Conservation (phyloP, 306 rosid species). For the Spatholobus suberectus region DNA sequence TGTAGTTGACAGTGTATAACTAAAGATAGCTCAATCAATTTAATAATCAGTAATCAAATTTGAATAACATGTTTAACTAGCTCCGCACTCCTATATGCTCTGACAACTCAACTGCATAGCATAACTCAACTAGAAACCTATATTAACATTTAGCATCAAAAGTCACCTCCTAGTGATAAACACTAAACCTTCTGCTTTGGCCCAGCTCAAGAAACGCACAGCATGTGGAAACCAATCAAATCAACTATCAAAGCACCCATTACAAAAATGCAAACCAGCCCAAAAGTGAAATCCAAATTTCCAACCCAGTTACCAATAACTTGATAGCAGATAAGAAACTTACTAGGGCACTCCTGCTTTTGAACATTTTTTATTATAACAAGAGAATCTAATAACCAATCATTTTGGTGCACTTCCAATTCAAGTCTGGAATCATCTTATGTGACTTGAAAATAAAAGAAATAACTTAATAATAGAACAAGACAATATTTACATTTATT, state of each 20-base stretch:
- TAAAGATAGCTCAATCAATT: slow-evolving; percentile 10
- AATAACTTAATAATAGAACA: too few species aligned
- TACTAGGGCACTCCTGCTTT: background rate
- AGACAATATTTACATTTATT: too few species aligned
- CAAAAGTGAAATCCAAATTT: background rate
- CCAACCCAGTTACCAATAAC: slow-evolving; percentile 4
- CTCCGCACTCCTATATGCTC: background rate
- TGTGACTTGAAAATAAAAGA: too few species aligned
- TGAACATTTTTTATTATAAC: background rate
- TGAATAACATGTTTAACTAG: background rate
- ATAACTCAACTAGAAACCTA: background rate
- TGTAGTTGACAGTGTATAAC: background rate
- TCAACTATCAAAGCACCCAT: slow-evolving; percentile 12
- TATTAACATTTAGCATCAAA: background rate
- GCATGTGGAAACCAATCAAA: background rate
- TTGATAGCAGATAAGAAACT: background rate
- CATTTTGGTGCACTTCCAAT: too few species aligned
- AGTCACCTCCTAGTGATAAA: background rate
- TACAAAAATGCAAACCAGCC: background rate
- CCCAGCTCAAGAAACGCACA: background rate
- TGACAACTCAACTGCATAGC: background rate
- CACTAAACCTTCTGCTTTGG: background rate
- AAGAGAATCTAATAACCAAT: background rate
- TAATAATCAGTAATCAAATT: slow-evolving; percentile 23
- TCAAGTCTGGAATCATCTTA: too few species aligned